These are phyloP conservation scores for Hanseniaspora valbyensis DNA, from an alignment of 805 yeast species.

Conservation along the genomic window DNA sequence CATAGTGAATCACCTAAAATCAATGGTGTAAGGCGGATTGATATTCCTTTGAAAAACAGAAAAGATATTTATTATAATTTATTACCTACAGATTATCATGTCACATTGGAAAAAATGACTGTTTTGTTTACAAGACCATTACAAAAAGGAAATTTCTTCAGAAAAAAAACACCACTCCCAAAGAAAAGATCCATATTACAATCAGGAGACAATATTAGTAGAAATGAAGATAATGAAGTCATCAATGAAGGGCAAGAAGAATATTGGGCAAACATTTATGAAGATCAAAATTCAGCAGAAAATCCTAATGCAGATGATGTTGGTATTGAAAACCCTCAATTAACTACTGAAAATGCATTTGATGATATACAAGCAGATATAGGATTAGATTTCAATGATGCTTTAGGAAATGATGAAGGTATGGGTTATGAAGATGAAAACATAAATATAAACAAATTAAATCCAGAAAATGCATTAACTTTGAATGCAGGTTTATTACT, in stretches of 20 bases:
- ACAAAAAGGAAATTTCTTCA: constrained; percentile 32
- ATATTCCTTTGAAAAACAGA: constrained; percentile 35
- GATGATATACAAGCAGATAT: constrained; percentile 23
- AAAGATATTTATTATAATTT: constrained; percentile 36
- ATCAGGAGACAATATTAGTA: too few relatives aligned
- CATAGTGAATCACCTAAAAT: constrained; percentile 21
- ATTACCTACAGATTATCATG: constrained; percentile 64
- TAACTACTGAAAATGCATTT: constrained; percentile 28
- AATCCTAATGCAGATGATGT: constrained; percentile 22
- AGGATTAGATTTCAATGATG: constrained; percentile 30
- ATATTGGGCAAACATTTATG: constrained; percentile 61
- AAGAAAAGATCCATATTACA: too few relatives aligned
- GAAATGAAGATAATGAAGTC: constrained; percentile 18
- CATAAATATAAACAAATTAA: neutral
- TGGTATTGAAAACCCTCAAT: constrained; percentile 19
- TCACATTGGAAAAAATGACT: constrained; percentile 56
- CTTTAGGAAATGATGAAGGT: constrained; percentile 26
- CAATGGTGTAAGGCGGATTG: constrained; percentile 27
- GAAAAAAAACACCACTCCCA: constrained; percentile 5
- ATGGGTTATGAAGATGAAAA: neutral
- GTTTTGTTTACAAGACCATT: constrained; percentile 59
- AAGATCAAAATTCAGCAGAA: constrained; percentile 32
- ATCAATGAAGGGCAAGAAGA: constrained; percentile 47
- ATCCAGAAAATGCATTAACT: constrained; percentile 25
- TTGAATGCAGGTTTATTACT: constrained; percentile 23